A percentile compares a stretch with the other conserved stretches of the same genome.
Evolutionary conservation across 495 filamentous ascomycete genomes (phyloP).

Genomic region (Bacidia rubella): DNA sequence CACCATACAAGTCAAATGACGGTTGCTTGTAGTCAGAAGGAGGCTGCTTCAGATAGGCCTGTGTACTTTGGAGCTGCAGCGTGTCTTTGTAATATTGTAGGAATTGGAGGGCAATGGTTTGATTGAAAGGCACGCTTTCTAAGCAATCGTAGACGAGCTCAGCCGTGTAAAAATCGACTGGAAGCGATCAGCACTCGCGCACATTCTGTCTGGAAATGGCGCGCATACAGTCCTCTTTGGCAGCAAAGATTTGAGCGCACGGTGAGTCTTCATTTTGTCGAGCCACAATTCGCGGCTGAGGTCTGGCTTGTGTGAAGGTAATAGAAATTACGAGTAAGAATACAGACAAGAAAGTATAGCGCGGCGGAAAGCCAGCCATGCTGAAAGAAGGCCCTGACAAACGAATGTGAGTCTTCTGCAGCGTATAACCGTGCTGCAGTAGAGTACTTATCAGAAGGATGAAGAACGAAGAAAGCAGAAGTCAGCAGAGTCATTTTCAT

Average conservation of each 20-base stretch:
- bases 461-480: background rate
- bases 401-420: background rate
- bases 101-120: conserved; percentile 36
- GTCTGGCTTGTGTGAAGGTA: background rate
- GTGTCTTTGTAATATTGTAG: conserved; percentile 41
- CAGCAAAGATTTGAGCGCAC: conserved; percentile 6
- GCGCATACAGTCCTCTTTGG: conserved; percentile 6
- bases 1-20: conserved; percentile 34
- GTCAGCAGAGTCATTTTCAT: background rate
- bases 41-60: conserved; percentile 41
- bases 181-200: background rate
- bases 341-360: background rate
- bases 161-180: conserved; percentile 21
- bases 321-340: background rate
- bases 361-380: background rate
- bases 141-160: conserved; percentile 37
- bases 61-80: conserved; percentile 43
- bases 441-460: background rate
- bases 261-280: conserved; percentile 5
- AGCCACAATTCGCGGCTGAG: background rate
- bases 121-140: conserved; percentile 41
- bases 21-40: conserved; percentile 42
- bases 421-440: background rate
- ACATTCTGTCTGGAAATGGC: background rate
- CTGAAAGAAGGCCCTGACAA: background rate